Percentiles rank a stretch among this genome's conserved stretches.
Evolutionary conservation across 2,329 filamentous ascomycete species (phyloP).

Genomic region (Cladobotryum mycophilum): DNA sequence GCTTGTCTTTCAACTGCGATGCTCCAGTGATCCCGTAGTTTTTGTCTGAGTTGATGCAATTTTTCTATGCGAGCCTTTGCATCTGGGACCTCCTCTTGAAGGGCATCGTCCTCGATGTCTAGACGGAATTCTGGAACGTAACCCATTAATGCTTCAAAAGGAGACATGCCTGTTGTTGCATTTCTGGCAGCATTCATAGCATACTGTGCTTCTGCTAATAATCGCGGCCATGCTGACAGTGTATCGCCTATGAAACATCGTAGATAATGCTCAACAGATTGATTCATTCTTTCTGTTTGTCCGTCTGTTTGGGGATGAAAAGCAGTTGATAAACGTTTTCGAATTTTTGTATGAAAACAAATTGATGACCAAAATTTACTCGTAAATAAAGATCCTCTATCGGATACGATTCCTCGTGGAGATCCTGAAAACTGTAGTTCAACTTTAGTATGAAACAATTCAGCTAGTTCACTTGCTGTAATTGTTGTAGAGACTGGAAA

Average conservation of each 20-base stretch:
- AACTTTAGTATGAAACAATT: background rate
- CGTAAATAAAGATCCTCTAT: background rate
- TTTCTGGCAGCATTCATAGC: background rate
- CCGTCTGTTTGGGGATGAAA: too few species aligned
- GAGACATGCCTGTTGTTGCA: background rate
- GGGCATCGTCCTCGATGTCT: too few species aligned
- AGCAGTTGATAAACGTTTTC: too few species aligned
- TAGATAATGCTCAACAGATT: background rate
- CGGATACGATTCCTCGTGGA: background rate
- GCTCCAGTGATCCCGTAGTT: background rate
- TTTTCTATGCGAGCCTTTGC: background rate
- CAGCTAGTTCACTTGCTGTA: background rate
- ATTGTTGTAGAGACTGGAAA: background rate
- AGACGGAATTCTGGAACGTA: background rate
- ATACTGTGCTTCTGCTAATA: background rate
- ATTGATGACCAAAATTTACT: background rate
- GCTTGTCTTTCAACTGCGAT: background rate
- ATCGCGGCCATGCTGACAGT: background rate
- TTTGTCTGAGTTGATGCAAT: background rate
- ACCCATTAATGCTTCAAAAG: background rate
- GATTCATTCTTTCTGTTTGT: too few species aligned
- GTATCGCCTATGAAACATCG: background rate
- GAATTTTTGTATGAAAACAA: background rate
- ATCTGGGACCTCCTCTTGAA: too few species aligned
- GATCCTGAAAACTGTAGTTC: background rate